Percentiles rank a stretch among this genome's conserved stretches.
Evolutionary conservation across 495 filamentous ascomycete species (phyloP).

Genomic region (Schizothecium vesticola): DNA sequence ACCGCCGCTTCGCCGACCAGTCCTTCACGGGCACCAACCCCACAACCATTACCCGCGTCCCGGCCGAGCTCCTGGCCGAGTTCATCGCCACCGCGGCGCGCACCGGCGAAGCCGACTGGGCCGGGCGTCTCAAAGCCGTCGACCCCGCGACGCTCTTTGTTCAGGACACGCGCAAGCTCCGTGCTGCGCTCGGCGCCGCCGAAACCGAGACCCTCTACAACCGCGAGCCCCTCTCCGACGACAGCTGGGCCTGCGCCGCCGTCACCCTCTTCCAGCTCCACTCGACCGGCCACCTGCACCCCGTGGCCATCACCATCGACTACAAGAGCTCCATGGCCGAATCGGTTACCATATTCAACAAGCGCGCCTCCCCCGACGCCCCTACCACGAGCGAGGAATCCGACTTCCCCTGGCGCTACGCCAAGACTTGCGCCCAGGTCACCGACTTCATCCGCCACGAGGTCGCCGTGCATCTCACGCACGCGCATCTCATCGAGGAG

Average conservation of each 20-base stretch:
- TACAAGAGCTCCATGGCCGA: conserved; percentile 36
- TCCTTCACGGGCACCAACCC: conserved; percentile 47
- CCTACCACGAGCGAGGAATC: conserved; percentile 29
- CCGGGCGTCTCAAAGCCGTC: conserved; percentile 20
- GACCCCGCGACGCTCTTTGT: conserved; percentile 35
- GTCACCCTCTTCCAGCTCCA: conserved; percentile 42
- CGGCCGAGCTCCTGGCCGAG: conserved; percentile 25
- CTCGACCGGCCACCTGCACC: conserved; percentile 40
- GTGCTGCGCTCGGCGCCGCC: conserved; percentile 28
- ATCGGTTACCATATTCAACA: conserved; percentile 47
- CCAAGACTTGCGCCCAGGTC: conserved; percentile 46
- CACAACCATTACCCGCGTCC: conserved; percentile 38
- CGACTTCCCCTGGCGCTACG: conserved; percentile 50
- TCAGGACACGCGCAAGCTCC: conserved; percentile 45
- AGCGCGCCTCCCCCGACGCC: conserved; percentile 26
- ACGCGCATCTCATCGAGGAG: conserved; percentile 46
- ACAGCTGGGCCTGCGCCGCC: conserved; percentile 34
- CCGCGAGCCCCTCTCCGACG: conserved; percentile 17
- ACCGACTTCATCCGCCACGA: conserved; percentile 48
- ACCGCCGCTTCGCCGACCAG: conserved; percentile 46
- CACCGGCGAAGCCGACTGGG: conserved; percentile 24
- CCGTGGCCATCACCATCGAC: conserved; percentile 42
- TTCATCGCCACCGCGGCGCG: conserved; percentile 31
- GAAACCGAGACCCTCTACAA: conserved; percentile 18
- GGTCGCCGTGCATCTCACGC: conserved; percentile 39